Evolutionary conservation across 2,329 filamentous ascomycete species (phyloP).

Genomic region (Trichoderma oligosporum): DNA sequence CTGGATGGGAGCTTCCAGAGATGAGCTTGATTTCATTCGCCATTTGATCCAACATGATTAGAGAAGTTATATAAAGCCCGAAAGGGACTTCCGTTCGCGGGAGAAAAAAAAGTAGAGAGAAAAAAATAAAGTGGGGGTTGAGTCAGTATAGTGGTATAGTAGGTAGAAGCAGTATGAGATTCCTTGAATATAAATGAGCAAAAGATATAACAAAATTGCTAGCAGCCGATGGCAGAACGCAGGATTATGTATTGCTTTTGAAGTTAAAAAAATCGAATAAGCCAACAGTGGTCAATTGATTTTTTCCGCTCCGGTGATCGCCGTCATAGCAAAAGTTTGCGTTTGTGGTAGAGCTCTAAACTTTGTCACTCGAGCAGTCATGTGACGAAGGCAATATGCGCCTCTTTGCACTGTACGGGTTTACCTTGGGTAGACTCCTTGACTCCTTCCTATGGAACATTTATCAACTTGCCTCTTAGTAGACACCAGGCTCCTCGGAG

Average conservation of each 20-base stretch:
- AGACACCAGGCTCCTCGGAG: no score
- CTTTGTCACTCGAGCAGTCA: not conserved
- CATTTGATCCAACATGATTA: slow-evolving; percentile 42
- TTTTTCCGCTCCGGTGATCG: slow-evolving; percentile 7
- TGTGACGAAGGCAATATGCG: not conserved
- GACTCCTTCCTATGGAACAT: no score
- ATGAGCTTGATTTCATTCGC: slow-evolving; percentile 53
- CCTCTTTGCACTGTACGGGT: slow-evolving; percentile 17
- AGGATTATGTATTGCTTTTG: not conserved
- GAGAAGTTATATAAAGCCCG: slow-evolving; percentile 24
- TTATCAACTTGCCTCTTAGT: no score
- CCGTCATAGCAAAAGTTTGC: slow-evolving; percentile 7
- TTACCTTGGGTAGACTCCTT: slow-evolving; percentile 5
- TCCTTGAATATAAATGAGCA: not conserved
- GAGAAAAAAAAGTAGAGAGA: slow-evolving; percentile 3
- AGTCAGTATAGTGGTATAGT: slow-evolving; percentile 4
- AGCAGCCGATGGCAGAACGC: not conserved
- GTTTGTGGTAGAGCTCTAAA: no score
- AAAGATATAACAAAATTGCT: not conserved
- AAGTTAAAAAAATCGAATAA: not conserved
- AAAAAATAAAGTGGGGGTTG: slow-evolving; percentile 9
- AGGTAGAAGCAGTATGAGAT: not conserved
- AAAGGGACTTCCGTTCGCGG: slow-evolving; percentile 25
- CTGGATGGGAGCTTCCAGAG: slow-evolving; percentile 47
- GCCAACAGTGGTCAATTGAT: not conserved